phyloP scores from a whole-genome alignment of 1,139 yeast species.

The Kazachstania sp. region DNA sequence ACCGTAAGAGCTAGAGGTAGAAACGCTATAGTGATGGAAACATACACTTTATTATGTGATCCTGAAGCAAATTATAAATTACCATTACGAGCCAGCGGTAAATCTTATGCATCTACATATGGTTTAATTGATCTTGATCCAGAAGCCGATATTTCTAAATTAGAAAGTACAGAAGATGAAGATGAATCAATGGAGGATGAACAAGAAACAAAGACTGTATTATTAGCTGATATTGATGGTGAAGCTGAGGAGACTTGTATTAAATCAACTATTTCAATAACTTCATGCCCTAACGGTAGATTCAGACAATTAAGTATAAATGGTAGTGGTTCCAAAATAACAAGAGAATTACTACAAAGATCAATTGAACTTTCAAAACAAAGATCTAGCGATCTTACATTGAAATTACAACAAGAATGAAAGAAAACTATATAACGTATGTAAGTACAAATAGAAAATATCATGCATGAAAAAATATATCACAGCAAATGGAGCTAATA shows the following conservation, averaged over 20 bases:
- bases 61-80: conserved; percentile 31
- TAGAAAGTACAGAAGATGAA: conserved; percentile 29
- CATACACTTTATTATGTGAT: conserved; percentile 40
- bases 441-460: background rate
- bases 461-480: background rate
- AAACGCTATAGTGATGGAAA: conserved; percentile 40
- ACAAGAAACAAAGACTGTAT: conserved; percentile 32
- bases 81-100: conserved; percentile 31
- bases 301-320: conserved; percentile 34
- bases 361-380: conserved; percentile 41
- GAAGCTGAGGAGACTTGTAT: conserved; percentile 59
- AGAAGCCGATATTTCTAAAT: conserved; percentile 31
- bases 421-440: background rate
- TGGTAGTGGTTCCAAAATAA: conserved; percentile 41
- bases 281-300: conserved; percentile 27
- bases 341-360: conserved; percentile 38
- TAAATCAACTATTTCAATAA: conserved; percentile 30
- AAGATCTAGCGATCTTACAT: conserved; percentile 33
- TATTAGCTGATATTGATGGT: conserved; percentile 68
- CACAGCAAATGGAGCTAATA: background rate
- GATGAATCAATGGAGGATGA: conserved; percentile 14
- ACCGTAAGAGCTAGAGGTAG: conserved; percentile 47
- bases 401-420: conserved; percentile 3
- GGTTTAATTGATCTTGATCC: conserved; percentile 47
- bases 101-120: conserved; percentile 52